Conservation (phyloP, 2,329 filamentous ascomycete species). For the Aspergillus proliferans region DNA sequence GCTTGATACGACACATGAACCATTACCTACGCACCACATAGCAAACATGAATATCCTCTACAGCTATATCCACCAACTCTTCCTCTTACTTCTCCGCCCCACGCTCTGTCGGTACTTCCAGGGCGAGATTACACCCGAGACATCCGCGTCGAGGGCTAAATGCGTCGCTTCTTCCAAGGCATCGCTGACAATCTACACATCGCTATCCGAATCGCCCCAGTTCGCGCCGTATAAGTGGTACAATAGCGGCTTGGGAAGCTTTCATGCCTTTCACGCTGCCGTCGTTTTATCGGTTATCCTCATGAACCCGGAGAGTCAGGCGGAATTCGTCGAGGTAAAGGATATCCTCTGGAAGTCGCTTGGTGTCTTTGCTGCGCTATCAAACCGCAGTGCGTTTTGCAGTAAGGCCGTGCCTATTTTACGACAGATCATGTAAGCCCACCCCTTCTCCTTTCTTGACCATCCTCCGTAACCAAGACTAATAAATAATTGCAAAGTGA, state of each 20-base stretch:
- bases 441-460: background rate
- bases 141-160: constrained; percentile 21
- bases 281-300: constrained; percentile 26
- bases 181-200: constrained; percentile 28
- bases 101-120: constrained; percentile 26
- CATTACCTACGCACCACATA: constrained; percentile 28
- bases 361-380: constrained; percentile 27
- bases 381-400: constrained; percentile 30
- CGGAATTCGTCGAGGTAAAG: constrained; percentile 26
- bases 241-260: constrained; percentile 33
- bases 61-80: constrained; percentile 34
- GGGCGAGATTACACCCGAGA: constrained; percentile 25
- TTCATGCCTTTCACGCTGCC: constrained; percentile 38
- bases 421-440: constrained; percentile 27
- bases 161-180: constrained; percentile 29
- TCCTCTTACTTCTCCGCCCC: constrained; percentile 33
- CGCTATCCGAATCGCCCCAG: constrained; percentile 22
- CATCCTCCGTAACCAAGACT: background rate
- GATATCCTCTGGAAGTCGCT: constrained; percentile 22
- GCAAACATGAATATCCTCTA: constrained; percentile 38
- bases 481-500: constrained; percentile 14
- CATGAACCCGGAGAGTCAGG: constrained; percentile 20
- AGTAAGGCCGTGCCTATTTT: constrained; percentile 32
- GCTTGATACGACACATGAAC: constrained; percentile 15
- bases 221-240: constrained; percentile 38